Conservation (phyloP, 208 protist species). For the Trichomonas vaginalis region DNA sequence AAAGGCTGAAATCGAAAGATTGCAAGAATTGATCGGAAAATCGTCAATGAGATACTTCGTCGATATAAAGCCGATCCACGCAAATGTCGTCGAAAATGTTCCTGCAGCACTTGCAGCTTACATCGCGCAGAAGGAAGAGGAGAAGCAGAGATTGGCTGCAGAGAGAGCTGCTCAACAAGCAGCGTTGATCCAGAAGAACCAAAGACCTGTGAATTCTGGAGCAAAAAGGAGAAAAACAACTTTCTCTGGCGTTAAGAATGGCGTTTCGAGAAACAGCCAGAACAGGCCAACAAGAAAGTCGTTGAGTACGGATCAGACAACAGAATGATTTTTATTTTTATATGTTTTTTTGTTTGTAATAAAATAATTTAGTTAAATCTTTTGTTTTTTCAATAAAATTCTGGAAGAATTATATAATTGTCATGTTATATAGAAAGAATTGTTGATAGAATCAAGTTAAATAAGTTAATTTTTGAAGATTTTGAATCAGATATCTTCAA, state of each 20-base stretch:
- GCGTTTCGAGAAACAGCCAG: not conserved
- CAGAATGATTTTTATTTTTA: not conserved
- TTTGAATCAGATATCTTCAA: too few relatives aligned
- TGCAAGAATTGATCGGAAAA: not conserved
- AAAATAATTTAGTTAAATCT: too few relatives aligned
- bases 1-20: not conserved
- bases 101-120: not conserved
- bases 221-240: not conserved
- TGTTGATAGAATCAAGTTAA: too few relatives aligned
- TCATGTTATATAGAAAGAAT: too few relatives aligned
- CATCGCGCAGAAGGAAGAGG: not conserved
- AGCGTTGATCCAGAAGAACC: not conserved
- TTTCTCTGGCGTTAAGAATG: not conserved
- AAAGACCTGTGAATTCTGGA: not conserved
- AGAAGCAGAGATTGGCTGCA: not conserved
- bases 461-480: too few relatives aligned
- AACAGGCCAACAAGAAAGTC: not conserved
- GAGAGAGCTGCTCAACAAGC: not conserved
- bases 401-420: too few relatives aligned
- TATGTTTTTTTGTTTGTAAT: not conserved
- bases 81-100: not conserved
- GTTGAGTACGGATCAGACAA: not conserved
- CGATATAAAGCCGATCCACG: not conserved
- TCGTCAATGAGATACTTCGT: slow-evolving; percentile 12
- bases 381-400: too few relatives aligned